Conservation (phyloP, 495 filamentous ascomycete genomes). For the Cercophora newfieldiana region DNA sequence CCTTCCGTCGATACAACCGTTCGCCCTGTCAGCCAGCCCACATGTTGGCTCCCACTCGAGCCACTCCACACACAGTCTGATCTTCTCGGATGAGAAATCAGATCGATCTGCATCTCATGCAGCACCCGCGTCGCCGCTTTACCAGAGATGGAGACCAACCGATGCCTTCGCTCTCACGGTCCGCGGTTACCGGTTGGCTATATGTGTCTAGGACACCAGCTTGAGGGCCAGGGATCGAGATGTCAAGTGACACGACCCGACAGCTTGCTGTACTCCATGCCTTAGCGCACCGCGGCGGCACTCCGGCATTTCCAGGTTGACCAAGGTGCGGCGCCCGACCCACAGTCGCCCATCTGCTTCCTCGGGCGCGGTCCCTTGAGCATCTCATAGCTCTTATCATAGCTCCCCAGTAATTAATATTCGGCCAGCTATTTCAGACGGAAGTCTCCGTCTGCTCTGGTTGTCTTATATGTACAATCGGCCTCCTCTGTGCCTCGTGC, state of each 20-base stretch:
- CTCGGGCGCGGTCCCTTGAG: constrained; percentile 13
- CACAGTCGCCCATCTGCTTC: constrained; percentile 3
- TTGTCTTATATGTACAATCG: neutral
- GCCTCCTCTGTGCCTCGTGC: neutral
- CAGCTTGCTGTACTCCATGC: constrained; percentile 22
- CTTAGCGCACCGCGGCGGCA: constrained; percentile 32
- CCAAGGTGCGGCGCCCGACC: constrained; percentile 6
- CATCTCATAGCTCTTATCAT: neutral
- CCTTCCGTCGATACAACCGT: constrained; percentile 9
- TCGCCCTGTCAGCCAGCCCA: constrained; percentile 12
- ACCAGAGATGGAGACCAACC: constrained; percentile 21
- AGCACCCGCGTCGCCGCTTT: constrained; percentile 22
- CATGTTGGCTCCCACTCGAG: constrained; percentile 20
- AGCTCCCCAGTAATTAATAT: neutral
- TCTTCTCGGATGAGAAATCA: neutral
- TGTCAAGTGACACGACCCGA: constrained; percentile 35
- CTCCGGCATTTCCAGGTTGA: constrained; percentile 33
- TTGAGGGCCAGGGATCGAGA: constrained; percentile 24
- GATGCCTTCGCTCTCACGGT: constrained; percentile 43
- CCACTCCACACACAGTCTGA: constrained; percentile 22
- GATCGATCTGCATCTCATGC: constrained; percentile 18
- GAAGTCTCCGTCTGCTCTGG: neutral
- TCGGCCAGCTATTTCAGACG: neutral
- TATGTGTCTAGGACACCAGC: constrained; percentile 28
- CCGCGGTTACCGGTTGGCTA: constrained; percentile 48